Evolutionary conservation across 2,329 filamentous ascomycete species (phyloP), one percentile per base, ranked within the genome.

Genomic region (Thielaviopsis ethacetica): DNA sequence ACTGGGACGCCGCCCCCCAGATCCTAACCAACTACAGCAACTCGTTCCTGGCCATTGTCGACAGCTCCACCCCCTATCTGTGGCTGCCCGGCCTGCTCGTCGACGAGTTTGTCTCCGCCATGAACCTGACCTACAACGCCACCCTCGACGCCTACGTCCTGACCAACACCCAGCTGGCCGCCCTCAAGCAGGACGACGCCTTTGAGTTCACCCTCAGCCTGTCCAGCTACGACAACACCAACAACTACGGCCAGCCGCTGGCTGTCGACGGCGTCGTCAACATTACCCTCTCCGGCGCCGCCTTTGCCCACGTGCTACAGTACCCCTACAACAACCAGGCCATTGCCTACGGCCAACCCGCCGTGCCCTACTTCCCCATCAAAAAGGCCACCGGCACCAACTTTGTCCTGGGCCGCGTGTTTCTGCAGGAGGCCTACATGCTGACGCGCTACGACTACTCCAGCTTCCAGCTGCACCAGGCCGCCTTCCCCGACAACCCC

Each of bases 401-500:
- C 63, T 77, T 80, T 67, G 77, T 84, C 13, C 75, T 88, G 41
- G 85, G 85, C 7, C 76, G 84, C 38, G 77, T 80, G 0, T 88
- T 88, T 63, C 70, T 89, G 58, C 85, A 88, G 66, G 84, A 88
- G 68, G 78, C 84, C 1, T 82, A 82, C 61, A 68, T 82, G 5
- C 73, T 80, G 34, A 79, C 75, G 26, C 76, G 75, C 62, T 83
- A 81, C 64, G 80, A 82, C 62, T 72, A 72, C 41, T 71, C 68
- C 17, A 67, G 68, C 13, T 82, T 81, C 66, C 78, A 77, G 1
- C 64, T 85, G 24, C 75, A 81, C 58, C 77, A 82, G 64, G 80
- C 80, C 10, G 65, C 65, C 56, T 78, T 81, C 65, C 75, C 80
- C n/a, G 67, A 62, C 13, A 71, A 73, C 62, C 72, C 70, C 27